Percentiles rank a stretch among this genome's conserved stretches.
Evolutionary conservation across 2,329 filamentous ascomycete genomes (phyloP).

Genomic region (Stachybotrys chlorohalonatus): DNA sequence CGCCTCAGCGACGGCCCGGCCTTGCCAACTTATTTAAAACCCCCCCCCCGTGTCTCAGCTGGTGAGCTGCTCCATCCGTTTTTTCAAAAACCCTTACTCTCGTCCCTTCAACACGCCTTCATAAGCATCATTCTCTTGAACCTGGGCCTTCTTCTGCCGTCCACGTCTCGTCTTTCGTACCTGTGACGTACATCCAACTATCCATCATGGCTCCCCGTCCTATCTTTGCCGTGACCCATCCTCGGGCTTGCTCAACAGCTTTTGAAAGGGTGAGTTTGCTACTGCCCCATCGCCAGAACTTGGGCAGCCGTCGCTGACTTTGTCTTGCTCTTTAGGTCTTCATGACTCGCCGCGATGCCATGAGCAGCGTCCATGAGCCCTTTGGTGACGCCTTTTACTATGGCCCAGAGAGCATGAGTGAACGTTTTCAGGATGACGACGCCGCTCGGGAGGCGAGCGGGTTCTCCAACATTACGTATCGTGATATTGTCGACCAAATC

Average conservation of each 20-base stretch:
- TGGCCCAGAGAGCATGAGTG: slow-evolving; percentile 77
- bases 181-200: not conserved
- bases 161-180: not conserved
- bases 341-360: slow-evolving; percentile 79
- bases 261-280: slow-evolving; percentile 72
- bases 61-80: too few relatives aligned
- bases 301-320: not conserved
- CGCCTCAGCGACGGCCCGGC: not conserved
- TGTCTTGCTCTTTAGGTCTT: slow-evolving; percentile 60
- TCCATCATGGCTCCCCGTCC: slow-evolving; percentile 55
- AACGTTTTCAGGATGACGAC: slow-evolving; percentile 65
- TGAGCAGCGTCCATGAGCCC: slow-evolving; percentile 86
- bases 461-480: slow-evolving; percentile 61
- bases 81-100: too few relatives aligned
- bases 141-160: too few relatives aligned
- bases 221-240: slow-evolving; percentile 90
- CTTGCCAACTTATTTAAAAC: not conserved
- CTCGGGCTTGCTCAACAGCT: slow-evolving; percentile 88
- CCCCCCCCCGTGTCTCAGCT: not conserved
- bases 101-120: too few relatives aligned
- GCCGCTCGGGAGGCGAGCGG: slow-evolving; percentile 49
- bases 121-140: too few relatives aligned
- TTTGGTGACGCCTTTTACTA: slow-evolving; percentile 97
- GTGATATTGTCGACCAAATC: slow-evolving; percentile 68
- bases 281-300: not conserved